Base-by-base conservation (phyloP, 1,284 basidiomycete species). In the Hortiboletus rubellus region DNA sequence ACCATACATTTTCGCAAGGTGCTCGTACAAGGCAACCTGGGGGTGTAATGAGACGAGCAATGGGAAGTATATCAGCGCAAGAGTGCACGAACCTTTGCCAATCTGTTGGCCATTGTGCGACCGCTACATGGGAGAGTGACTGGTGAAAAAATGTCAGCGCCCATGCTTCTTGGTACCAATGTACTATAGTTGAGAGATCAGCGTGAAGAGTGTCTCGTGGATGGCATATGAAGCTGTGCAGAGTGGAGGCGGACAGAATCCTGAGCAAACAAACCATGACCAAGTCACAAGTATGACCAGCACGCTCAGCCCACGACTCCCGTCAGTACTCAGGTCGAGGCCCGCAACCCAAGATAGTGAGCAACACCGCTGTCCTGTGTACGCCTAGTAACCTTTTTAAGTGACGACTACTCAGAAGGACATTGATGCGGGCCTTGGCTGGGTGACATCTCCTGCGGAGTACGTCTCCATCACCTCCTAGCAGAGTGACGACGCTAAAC, bases 1-100 rank as follows among this genome's bases (percentile, higher is more conserved):
- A n/a, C 92, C 91, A 14, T 76, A 76, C 34, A 89, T 76, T 2
- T 74, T 59, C 0, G 84, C 80, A n/a, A 94, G 78, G 63, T 93
- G 89, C 71, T 96, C 94, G 64, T 94, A 94, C 82, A 94, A 81
- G 0, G 94, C 87, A 22, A 85, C 87, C 90, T 92, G 33, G 38
- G 36, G 2, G 4, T 27, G 37, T 8, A 24, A 42, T 64, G 44
- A 59, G 42, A 17, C 15, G 8, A 24, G 18, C 3, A 30, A 7
- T 5, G 14, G 7, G 3, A 43, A 33, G 14, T 17, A 22, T 22
- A 22, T 3, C 3, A 30, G 43, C 12, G 33, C 15, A 30, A 17
- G 15, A 38, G 10, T 15, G 11, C 17, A 50, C 53, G 14, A 58
- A 79, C 84, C 76, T 86, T 80, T 17, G 74, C 70, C n/a, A 80